A percentile compares a stretch with the other conserved stretches of the same genome.
phyloP scores from a whole-genome alignment of 257 asterid genomes.

The Solanum sejunctum region DNA sequence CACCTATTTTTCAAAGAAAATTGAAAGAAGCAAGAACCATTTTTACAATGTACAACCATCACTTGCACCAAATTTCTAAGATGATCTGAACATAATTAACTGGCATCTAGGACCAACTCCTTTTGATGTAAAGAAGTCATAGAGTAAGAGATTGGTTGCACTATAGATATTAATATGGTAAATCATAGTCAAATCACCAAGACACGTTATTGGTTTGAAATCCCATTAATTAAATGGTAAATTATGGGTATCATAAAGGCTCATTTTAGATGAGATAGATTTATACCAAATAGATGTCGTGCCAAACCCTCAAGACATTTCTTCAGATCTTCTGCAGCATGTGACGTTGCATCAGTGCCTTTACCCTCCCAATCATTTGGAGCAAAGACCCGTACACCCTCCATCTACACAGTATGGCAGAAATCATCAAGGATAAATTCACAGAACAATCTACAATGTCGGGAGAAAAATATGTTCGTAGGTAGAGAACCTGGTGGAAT shows the following conservation, averaged over 20 bases:
- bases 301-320: slow-evolving; percentile 95
- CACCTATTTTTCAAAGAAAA: background rate
- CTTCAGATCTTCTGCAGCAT: slow-evolving; percentile 90
- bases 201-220: background rate
- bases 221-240: background rate
- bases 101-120: background rate
- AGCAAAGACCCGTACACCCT: slow-evolving; percentile 84
- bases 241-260: background rate
- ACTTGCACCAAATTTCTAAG: background rate
- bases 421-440: background rate
- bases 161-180: background rate
- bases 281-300: slow-evolving; percentile 56
- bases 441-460: background rate
- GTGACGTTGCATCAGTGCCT: slow-evolving; percentile 48
- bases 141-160: background rate
- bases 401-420: slow-evolving; percentile 49
- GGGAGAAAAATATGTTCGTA: background rate
- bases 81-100: background rate
- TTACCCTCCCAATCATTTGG: slow-evolving; percentile 75
- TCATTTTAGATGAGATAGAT: background rate
- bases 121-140: background rate
- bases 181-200: background rate
- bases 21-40: background rate
- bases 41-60: background rate
- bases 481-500: slow-evolving; percentile 69